Percentiles rank a stretch among this genome's conserved stretches.
phyloP scores from a whole-genome alignment of 2,329 filamentous ascomycete genomes.

The Furcasterigmium sp. region DNA sequence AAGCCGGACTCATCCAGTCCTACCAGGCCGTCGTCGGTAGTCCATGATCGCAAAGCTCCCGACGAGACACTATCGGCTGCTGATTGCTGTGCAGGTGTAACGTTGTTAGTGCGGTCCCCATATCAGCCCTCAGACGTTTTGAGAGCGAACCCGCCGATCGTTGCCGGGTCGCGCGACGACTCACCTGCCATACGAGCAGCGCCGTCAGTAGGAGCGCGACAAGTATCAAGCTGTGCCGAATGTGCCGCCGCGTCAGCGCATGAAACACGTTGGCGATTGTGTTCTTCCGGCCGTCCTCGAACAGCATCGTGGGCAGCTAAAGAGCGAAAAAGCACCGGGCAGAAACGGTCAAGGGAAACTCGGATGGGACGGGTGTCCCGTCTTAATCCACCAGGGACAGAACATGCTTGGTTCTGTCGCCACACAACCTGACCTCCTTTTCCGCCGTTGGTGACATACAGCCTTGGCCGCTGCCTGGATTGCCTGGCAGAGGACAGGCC shows the following conservation, averaged over 20 bases:
- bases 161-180: background rate
- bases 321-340: background rate
- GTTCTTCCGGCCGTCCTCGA: background rate
- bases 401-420: no score
- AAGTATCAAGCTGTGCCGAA: background rate
- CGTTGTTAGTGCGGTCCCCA: background rate
- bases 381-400: no score
- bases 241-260: background rate
- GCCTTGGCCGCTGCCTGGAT: no score
- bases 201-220: slow-evolving; percentile 1
- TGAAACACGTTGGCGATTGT: background rate
- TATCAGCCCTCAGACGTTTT: no score
- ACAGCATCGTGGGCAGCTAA: background rate
- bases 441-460: no score
- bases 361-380: no score
- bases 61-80: background rate
- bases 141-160: background rate
- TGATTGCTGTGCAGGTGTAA: background rate
- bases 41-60: slow-evolving; percentile 1
- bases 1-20: background rate
- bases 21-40: background rate
- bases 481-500: no score
- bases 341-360: no score
- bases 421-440: no score
- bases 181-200: background rate